Evolutionary conservation across 2,329 filamentous ascomycete genomes (phyloP).

Genomic region (Cladosporium oxysporum): DNA sequence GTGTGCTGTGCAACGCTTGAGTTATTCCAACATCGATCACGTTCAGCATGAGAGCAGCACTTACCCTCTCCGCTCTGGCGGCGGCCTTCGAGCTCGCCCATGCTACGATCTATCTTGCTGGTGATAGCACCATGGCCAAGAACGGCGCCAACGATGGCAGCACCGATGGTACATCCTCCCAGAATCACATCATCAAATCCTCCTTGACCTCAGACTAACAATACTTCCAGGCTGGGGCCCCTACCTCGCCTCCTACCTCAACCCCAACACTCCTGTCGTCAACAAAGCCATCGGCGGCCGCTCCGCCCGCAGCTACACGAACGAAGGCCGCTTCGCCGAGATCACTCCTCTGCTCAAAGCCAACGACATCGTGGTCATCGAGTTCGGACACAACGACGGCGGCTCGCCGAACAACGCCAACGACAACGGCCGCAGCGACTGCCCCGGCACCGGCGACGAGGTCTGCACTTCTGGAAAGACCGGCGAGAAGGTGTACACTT

Average conservation of each 20-base stretch:
- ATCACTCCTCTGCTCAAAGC: slow-evolving; percentile 55
- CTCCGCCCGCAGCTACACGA: slow-evolving; percentile 65
- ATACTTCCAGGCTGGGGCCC: slow-evolving; percentile 59
- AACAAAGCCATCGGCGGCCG: slow-evolving; percentile 69
- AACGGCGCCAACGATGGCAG: slow-evolving; percentile 46
- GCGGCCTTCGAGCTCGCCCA: not conserved
- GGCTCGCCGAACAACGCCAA: slow-evolving; percentile 52
- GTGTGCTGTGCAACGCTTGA: not conserved
- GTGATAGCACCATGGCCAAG: slow-evolving; percentile 63
- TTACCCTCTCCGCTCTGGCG: not conserved
- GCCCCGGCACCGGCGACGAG: slow-evolving; percentile 55
- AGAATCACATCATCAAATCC: too few relatives aligned
- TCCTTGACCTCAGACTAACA: not conserved
- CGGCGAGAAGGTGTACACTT: slow-evolving; percentile 57
- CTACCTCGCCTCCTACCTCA: slow-evolving; percentile 57
- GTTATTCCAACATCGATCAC: not conserved
- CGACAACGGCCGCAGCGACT: slow-evolving; percentile 65
- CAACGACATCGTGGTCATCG: slow-evolving; percentile 69
- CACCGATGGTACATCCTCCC: slow-evolving; percentile 2
- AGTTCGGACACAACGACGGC: slow-evolving; percentile 74
- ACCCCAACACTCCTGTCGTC: slow-evolving; percentile 48
- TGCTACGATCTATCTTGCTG: slow-evolving; percentile 56
- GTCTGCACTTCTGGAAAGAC: slow-evolving; percentile 54
- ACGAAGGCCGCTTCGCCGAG: slow-evolving; percentile 64
- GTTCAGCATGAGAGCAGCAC: not conserved